These are phyloP conservation scores for Fusarium siculi DNA, from an alignment of 2,329 filamentous ascomycete genomes.

Conservation along the genomic window DNA sequence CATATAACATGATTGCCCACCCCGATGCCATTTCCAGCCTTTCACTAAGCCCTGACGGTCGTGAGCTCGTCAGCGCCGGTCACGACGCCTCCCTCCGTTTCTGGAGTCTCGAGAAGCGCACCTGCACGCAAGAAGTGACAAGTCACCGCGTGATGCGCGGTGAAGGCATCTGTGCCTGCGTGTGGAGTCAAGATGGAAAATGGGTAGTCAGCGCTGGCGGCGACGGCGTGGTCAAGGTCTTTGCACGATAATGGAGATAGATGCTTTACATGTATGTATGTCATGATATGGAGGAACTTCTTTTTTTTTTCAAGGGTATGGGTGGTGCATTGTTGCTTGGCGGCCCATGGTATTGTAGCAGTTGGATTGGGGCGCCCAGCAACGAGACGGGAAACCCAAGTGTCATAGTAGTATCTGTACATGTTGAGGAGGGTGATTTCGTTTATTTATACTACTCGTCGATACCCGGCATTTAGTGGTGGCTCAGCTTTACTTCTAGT, in stretches of 20 bases:
- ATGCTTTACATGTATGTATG: slow-evolving; percentile 4
- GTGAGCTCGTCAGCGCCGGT: slow-evolving; percentile 93
- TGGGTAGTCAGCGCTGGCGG: slow-evolving; percentile 96
- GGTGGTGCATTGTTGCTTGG: slow-evolving; percentile 32
- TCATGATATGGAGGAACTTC: slow-evolving; percentile 13
- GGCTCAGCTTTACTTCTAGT: slow-evolving; percentile 11
- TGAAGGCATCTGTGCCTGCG: slow-evolving; percentile 92
- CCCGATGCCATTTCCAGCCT: slow-evolving; percentile 92
- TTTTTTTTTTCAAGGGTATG: neutral
- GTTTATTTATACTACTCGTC: slow-evolving; percentile 46
- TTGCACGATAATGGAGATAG: slow-evolving; percentile 55
- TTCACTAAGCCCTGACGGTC: slow-evolving; percentile 90
- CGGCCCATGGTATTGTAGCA: slow-evolving; percentile 8
- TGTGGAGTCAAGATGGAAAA: slow-evolving; percentile 94
- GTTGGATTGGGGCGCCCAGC: slow-evolving; percentile 29
- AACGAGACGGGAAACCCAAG: slow-evolving; percentile 1
- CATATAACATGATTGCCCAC: slow-evolving; percentile 98
- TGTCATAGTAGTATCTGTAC: slow-evolving; percentile 39
- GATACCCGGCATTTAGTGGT: slow-evolving; percentile 49
- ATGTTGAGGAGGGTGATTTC: slow-evolving; percentile 26
- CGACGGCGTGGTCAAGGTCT: slow-evolving; percentile 96
- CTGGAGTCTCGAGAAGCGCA: slow-evolving; percentile 96
- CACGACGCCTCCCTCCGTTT: slow-evolving; percentile 96
- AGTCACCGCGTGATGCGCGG: slow-evolving; percentile 94
- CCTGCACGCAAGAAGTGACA: slow-evolving; percentile 94